A percentile compares a stretch with the other conserved stretches of the same genome.
phyloP scores from a whole-genome alignment of 139 green algal genomes.

The Eudorina sp. region DNA sequence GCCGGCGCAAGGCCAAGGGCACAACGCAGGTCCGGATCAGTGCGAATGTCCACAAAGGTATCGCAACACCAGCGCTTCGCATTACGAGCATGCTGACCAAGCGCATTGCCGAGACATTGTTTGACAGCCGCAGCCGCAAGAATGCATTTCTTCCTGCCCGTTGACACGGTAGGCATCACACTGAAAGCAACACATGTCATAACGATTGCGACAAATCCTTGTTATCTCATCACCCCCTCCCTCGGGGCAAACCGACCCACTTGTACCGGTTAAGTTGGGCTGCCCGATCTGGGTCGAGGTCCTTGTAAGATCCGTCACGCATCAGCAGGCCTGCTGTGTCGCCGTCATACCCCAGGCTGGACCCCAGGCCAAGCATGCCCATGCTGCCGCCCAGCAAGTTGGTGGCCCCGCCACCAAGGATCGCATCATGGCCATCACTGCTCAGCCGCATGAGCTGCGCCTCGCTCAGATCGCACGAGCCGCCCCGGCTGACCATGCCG shows the following conservation, averaged over 20 bases:
- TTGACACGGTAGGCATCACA: too few species aligned
- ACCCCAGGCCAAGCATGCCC: not conserved
- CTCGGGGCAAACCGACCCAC: not conserved
- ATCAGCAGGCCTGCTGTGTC: not conserved
- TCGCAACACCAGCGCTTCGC: not conserved
- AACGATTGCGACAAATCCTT: too few species aligned
- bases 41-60: not conserved
- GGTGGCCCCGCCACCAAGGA: not conserved
- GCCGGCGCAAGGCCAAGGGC: too few species aligned
- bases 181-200: too few species aligned
- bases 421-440: constrained; percentile 6
- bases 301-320: not conserved
- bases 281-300: constrained; percentile 4
- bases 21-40: too few species aligned
- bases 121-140: too few species aligned
- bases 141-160: too few species aligned
- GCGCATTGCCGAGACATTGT: too few species aligned
- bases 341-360: too few species aligned
- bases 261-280: constrained; percentile 24
- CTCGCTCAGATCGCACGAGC: constrained; percentile 31
- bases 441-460: not conserved
- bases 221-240: not conserved
- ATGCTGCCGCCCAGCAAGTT: not conserved
- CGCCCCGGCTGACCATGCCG: not conserved
- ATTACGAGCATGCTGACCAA: too few species aligned